Evolutionary conservation across 306 rosid species (phyloP).

Genomic region (Lagenaria siceraria): DNA sequence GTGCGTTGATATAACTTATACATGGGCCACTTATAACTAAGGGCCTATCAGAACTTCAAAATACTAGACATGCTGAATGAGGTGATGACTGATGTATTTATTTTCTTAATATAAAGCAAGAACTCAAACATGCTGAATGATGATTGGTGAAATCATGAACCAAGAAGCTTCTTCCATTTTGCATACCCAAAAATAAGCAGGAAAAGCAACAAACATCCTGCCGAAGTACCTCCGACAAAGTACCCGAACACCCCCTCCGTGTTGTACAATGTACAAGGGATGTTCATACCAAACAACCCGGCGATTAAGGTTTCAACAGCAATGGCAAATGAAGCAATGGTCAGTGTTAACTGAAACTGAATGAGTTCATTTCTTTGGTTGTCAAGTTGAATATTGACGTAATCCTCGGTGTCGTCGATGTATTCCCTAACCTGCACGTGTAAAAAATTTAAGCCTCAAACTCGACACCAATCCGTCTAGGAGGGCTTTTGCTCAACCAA

Average conservation of each 20-base stretch:
- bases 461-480: not conserved
- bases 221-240: constrained; percentile 31
- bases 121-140: not conserved
- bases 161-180: constrained; percentile 81
- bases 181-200: constrained; percentile 69
- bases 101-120: not conserved
- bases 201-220: constrained; percentile 37
- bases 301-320: constrained; percentile 63
- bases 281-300: constrained; percentile 83
- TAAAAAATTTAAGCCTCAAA: not conserved
- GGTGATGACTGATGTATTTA: not conserved
- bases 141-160: constrained; percentile 42
- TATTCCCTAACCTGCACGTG: constrained; percentile 89
- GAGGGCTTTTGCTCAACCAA: not conserved
- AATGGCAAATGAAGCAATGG: constrained; percentile 82
- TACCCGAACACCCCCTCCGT: constrained; percentile 33
- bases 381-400: constrained; percentile 92
- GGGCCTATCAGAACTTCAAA: not conserved
- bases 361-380: constrained; percentile 94
- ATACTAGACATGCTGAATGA: too few relatives aligned
- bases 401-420: constrained; percentile 95
- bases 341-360: constrained; percentile 86
- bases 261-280: constrained; percentile 30
- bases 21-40: not conserved
- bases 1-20: not conserved